A percentile compares a stretch with the other conserved stretches of the same genome.
Conservation (phyloP, 2,329 filamentous ascomycete genomes). For the Pestalotiopsis sp. region DNA sequence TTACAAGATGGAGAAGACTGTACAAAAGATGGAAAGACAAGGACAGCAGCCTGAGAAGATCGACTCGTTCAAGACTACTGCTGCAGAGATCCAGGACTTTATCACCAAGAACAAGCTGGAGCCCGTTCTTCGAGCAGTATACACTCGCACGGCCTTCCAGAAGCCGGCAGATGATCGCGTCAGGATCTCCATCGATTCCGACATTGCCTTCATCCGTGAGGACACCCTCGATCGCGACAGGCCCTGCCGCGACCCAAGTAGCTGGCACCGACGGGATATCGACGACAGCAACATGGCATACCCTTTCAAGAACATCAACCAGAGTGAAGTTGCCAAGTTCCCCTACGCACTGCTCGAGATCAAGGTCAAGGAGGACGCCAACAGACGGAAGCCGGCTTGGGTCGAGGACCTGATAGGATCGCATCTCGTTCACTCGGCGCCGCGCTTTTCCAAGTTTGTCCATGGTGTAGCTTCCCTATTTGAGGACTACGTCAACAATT, state of each 20-base stretch:
- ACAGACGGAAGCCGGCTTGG: conserved; percentile 78
- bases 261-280: conserved; percentile 92
- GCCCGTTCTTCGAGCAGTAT: conserved; percentile 88
- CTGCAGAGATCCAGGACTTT: conserved; percentile 78
- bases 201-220: conserved; percentile 83
- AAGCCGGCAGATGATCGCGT: conserved; percentile 90
- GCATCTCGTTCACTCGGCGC: conserved; percentile 86
- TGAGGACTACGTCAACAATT: conserved; percentile 92
- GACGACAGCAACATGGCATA: conserved; percentile 82
- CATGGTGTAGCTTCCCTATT: conserved; percentile 91
- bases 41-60: conserved; percentile 69
- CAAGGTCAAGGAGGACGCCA: conserved; percentile 73
- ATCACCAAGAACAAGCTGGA: conserved; percentile 77
- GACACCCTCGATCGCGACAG: conserved; percentile 77
- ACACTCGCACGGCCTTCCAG: conserved; percentile 93
- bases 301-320: conserved; percentile 84
- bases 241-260: conserved; percentile 84
- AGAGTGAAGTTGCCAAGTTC: conserved; percentile 89
- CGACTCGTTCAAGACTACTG: conserved; percentile 70
- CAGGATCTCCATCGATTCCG: conserved; percentile 89
- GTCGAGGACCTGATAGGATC: conserved; percentile 89
- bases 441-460: conserved; percentile 95
- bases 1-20: conserved; percentile 89
- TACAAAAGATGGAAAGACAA: conserved; percentile 83
- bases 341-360: conserved; percentile 92